These are phyloP conservation scores for Tuber borchii DNA, from an alignment of 495 filamentous ascomycete species.

Conservation along the genomic window DNA sequence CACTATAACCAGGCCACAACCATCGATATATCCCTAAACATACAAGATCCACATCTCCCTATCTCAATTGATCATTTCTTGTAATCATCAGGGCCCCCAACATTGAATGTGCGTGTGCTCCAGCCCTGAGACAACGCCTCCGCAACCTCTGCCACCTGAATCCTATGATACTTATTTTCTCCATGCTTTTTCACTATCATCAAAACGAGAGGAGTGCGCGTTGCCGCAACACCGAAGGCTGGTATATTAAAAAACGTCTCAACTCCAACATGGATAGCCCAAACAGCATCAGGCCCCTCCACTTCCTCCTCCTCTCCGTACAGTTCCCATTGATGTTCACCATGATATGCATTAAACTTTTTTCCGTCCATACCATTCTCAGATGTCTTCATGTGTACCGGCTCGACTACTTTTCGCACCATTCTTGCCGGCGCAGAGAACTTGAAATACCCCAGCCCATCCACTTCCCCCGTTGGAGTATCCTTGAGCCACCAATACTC, in stretches of 20 bases:
- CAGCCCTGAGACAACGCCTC: background rate
- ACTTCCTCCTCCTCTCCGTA: background rate
- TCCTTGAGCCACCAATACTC: background rate
- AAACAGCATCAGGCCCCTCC: background rate
- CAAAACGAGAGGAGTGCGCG: background rate
- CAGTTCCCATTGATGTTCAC: background rate
- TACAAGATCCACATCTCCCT: background rate
- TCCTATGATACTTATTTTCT: background rate
- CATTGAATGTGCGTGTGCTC: background rate
- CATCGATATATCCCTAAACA: background rate
- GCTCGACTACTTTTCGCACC: background rate
- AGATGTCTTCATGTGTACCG: background rate
- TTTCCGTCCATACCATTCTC: background rate
- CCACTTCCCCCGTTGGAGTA: background rate
- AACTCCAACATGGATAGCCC: background rate
- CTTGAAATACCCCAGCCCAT: conserved; percentile 1
- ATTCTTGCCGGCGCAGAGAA: background rate
- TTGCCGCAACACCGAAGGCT: background rate
- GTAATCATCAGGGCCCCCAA: conserved; percentile 3
- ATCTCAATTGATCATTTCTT: background rate
- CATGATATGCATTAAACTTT: background rate
- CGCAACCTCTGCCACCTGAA: background rate
- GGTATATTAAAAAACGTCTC: background rate
- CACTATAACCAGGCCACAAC: background rate
- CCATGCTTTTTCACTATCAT: conserved; percentile 1